Base-by-base conservation (phyloP, 768 basidiomycete genomes). In the Russula sp. region DNA sequence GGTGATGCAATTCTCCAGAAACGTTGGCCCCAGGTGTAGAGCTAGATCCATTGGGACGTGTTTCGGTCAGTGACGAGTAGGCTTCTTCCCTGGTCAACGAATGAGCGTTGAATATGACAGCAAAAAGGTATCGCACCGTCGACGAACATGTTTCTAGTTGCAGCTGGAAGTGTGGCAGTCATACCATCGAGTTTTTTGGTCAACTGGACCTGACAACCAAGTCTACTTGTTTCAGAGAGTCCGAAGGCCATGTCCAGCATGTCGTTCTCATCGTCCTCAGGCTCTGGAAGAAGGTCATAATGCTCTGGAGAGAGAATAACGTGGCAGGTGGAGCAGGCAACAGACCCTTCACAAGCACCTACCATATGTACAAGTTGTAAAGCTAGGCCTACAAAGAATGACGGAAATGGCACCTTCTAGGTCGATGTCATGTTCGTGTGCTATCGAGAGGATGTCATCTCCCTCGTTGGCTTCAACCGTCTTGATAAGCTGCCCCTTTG, bases 231-330 rank as follows among this genome's bases (percentile, higher is more conserved):
- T 70, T 98, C 96, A 0, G 94, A 95, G 57, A 98, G 79, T 0
- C 93, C 97, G 70, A 98, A 98, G 4, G 96, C 96, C 82, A 98
- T 91, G 74, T 98, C 96, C 44, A 99, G 82, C 93, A 95, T 94
- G 70, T 94, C 95, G 70, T 98, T 99, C 76, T 99, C 96, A 71
- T 99, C 96, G 68, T 98, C 96, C 59, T 90, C 90, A 4, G 96
- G 95, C 71, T 98, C 96, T 1, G 91, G 88, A 3, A 98, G 81
- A 52, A 82, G 73, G 73, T 98, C 91, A 72, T 94, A 98, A 64
- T 86, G 80, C 70, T 94, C 86, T 22, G 82, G 82, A 31, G 85
- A 79, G 58, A 95, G 79, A 62, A 99, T 92, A 60, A 98, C 84
- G 73, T 99, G 96, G 73, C 96, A 99, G 22, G 96, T 99, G 14